Evolutionary conservation across 164 flowering plant species (phyloP).

Genomic region (Santalum album): DNA sequence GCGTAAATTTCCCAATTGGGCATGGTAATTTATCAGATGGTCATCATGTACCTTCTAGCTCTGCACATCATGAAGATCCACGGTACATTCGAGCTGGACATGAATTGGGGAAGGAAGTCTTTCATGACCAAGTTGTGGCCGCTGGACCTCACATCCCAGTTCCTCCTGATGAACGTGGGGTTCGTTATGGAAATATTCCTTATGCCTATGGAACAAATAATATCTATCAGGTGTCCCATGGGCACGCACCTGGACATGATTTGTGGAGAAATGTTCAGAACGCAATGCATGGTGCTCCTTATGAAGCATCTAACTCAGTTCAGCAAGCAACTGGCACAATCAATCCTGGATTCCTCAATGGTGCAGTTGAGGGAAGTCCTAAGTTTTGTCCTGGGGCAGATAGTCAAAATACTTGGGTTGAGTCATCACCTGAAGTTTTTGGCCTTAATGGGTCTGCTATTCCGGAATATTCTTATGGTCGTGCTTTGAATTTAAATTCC

Average conservation of each 20-base stretch:
- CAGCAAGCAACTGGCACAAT: neutral
- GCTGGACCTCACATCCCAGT: conserved; percentile 29
- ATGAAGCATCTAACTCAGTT: neutral
- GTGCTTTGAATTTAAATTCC: neutral
- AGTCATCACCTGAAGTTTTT: neutral
- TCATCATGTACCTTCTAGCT: conserved; percentile 30
- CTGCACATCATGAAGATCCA: conserved; percentile 40
- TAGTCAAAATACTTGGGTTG: neutral
- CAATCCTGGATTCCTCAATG: neutral
- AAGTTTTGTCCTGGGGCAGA: neutral
- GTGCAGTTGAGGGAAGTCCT: neutral
- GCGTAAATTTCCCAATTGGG: conserved; percentile 30
- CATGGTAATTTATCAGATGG: conserved; percentile 42
- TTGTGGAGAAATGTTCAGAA: conserved; percentile 55
- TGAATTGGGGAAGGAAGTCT: conserved; percentile 49
- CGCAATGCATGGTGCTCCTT: conserved; percentile 43
- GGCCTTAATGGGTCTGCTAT: neutral
- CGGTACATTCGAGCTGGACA: conserved; percentile 34
- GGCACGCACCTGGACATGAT: conserved; percentile 37
- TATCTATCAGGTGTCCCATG: conserved; percentile 41
- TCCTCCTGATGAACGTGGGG: conserved; percentile 48
- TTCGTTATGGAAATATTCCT: conserved; percentile 47
- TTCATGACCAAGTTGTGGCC: conserved; percentile 43
- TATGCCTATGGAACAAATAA: conserved; percentile 48
- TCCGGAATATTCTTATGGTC: neutral